These are phyloP conservation scores for Whalleya microplaca DNA, from an alignment of 2,329 filamentous ascomycete genomes.

Conservation along the genomic window DNA sequence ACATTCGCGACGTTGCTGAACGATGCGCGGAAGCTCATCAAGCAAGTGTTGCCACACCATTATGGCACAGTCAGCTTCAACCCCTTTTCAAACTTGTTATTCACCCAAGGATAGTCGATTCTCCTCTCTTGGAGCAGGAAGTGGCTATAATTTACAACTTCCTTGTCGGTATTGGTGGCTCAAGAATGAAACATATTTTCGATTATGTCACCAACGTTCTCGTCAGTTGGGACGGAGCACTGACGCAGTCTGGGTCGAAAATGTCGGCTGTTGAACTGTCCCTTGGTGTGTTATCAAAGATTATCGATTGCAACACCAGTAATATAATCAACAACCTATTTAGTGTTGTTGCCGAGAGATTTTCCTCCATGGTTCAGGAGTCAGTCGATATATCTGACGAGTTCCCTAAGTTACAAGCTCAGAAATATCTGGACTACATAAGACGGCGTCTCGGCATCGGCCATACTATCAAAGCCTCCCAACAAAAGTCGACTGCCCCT, in stretches of 20 bases:
- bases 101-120: constrained; percentile 40
- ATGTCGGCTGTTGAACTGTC: constrained; percentile 35
- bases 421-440: constrained; percentile 39
- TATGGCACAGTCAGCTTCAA: constrained; percentile 35
- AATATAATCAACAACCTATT: constrained; percentile 39
- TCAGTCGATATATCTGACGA: constrained; percentile 17
- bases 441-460: constrained; percentile 38
- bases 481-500: constrained; percentile 3
- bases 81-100: constrained; percentile 43
- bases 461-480: constrained; percentile 16
- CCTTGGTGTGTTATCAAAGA: constrained; percentile 38
- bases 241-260: constrained; percentile 2
- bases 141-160: constrained; percentile 41
- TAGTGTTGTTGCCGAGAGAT: constrained; percentile 18
- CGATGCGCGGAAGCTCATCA: constrained; percentile 21
- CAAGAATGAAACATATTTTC: constrained; percentile 39
- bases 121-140: constrained; percentile 44
- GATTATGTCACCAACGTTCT: constrained; percentile 34
- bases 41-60: not conserved
- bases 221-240: constrained; percentile 11
- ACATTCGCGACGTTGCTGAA: constrained; percentile 33
- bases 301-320: constrained; percentile 42
- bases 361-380: constrained; percentile 8
- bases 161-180: constrained; percentile 40
- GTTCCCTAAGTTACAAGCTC: constrained; percentile 35